These are phyloP conservation scores for Diaporthe aspalathi DNA, from an alignment of 2,329 filamentous ascomycete species.

Conservation along the genomic window DNA sequence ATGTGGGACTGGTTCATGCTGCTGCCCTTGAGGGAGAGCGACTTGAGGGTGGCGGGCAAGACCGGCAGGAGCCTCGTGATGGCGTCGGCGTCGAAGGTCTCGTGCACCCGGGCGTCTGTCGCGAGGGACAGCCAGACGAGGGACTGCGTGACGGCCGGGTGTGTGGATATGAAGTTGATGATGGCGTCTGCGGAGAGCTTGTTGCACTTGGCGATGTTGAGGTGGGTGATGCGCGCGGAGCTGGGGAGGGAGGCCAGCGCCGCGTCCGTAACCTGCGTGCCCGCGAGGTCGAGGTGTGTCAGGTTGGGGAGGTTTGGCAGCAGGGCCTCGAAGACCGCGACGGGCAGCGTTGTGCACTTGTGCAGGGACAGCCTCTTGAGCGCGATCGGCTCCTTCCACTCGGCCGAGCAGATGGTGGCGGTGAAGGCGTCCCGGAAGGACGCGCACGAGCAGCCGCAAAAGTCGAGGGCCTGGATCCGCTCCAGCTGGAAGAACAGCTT, in stretches of 20 bases:
- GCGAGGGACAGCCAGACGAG: constrained; percentile 80
- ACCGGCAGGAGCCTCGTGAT: constrained; percentile 72
- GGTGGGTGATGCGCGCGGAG: constrained; percentile 79
- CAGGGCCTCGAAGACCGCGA: constrained; percentile 74
- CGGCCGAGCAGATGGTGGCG: constrained; percentile 59
- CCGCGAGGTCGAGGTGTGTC: constrained; percentile 83
- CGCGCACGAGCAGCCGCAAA: constrained; percentile 79
- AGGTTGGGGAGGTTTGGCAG: constrained; percentile 76
- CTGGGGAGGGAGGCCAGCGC: constrained; percentile 77
- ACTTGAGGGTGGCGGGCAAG: constrained; percentile 75
- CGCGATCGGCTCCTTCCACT: constrained; percentile 63
- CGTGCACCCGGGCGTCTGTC: constrained; percentile 77
- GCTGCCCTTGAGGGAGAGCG: constrained; percentile 80
- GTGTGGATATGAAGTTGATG: constrained; percentile 76
- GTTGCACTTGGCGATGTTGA: constrained; percentile 82
- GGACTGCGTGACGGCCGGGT: constrained; percentile 73
- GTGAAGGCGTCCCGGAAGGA: constrained; percentile 75
- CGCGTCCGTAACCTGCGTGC: constrained; percentile 78
- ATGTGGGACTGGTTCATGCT: constrained; percentile 75
- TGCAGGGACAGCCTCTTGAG: constrained; percentile 80
- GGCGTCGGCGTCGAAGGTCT: constrained; percentile 75
- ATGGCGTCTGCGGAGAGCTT: constrained; percentile 74
- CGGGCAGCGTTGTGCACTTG: constrained; percentile 78
- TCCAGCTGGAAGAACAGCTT: constrained; percentile 78
- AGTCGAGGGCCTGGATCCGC: constrained; percentile 75